Percentiles rank a stretch among this genome's conserved stretches.
These are phyloP conservation scores for Solanum rostratum DNA, from an alignment of 257 asterid genomes.

Conservation along the genomic window DNA sequence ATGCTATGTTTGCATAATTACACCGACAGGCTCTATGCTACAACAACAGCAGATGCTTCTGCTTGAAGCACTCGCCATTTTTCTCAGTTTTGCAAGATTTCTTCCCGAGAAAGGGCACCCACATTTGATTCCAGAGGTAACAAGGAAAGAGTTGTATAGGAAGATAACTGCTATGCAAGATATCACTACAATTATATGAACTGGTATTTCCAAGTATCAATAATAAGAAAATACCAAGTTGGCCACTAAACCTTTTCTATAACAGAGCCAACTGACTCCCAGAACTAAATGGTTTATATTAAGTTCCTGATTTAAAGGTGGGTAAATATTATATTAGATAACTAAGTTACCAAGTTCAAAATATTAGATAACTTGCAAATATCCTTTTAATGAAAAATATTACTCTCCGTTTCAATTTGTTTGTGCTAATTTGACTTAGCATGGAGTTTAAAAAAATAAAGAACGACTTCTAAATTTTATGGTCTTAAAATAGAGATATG, in stretches of 20 bases:
- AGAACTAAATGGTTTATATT: neutral
- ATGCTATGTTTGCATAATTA: neutral
- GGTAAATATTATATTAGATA: neutral
- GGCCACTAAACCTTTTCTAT: neutral
- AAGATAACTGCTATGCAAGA: neutral
- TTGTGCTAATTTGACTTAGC: neutral
- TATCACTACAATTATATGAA: neutral
- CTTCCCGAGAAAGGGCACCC: neutral
- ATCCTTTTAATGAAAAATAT: neutral
- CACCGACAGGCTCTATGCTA: neutral
- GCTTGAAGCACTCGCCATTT: neutral
- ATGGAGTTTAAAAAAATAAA: neutral
- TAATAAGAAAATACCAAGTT: neutral
- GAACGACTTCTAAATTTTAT: neutral
- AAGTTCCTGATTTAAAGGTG: neutral
- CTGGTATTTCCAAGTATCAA: neutral
- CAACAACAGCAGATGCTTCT: neutral
- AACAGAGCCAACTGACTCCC: neutral
- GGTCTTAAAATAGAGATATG: neutral
- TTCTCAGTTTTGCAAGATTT: neutral
- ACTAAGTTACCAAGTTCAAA: neutral
- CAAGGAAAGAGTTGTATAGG: neutral
- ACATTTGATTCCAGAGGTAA: neutral
- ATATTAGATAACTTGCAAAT: neutral
- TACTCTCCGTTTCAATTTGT: neutral